Evolutionary conservation across 306 rosid genomes (phyloP), one percentile per base, ranked within the genome.

Genomic region (Gastrolobium villosum): DNA sequence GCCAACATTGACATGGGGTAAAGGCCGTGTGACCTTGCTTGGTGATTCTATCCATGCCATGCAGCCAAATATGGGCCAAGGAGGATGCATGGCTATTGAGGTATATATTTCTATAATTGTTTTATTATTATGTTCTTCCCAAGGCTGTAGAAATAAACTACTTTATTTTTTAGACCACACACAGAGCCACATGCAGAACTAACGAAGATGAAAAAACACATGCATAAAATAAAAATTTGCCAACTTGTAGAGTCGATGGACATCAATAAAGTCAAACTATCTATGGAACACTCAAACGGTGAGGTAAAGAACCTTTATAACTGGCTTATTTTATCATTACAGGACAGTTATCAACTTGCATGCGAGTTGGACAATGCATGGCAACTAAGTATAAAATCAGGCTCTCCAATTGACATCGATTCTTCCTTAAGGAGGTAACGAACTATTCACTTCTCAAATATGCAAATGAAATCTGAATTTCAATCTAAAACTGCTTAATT

Each of bases 41-140:
- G 99, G 98, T 39, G 99, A 96, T 82, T 96, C 99, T 20, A 87
- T 96, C 54, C 99, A 96, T 87, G 99, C 99, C 74, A 96, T 96
- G 99, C 99, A 96, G 70, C 99, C 99, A 79, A 96, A 96, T 84
- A 72, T 96, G 94, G 98, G 97, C 52, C 99, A 96, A 85, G 98
- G 99, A 31, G 99, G 99, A 65, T 91, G 99, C 88, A 96, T 96
- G 99, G 99, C 99, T 66, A 96, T 96, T 79, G 99, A 96, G 97
- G 31, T 3, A 6, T 60, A 36, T 13, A 13, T 61, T 45, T 31
- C 10, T 68, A 34, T 28, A 9, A 11, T 43, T 2, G 15, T 56
- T 41, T 15, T 10, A 14, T 46, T 34, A 48, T n/a, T 15, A 10
- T 20, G 26, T 40, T 66, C 20, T 32, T 59, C 11, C 41, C 39